A percentile compares a stretch with the other conserved stretches of the same genome.
Conservation (phyloP, 2,329 filamentous ascomycete species). For the Orbilia blumenaviensis region DNA sequence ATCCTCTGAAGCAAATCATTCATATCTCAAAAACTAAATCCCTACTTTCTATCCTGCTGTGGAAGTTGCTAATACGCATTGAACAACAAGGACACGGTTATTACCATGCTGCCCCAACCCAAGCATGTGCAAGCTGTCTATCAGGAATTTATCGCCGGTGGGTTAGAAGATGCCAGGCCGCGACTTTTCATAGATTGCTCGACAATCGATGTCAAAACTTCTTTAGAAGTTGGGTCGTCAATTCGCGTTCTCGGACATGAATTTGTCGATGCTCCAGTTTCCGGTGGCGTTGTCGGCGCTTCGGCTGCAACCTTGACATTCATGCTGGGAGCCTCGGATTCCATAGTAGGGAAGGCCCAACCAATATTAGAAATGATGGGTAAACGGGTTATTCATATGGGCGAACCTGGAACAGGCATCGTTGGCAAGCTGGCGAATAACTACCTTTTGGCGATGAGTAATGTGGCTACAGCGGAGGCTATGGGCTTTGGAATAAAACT, state of each 20-base stretch:
- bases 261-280: slow-evolving; percentile 97
- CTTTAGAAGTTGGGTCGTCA: slow-evolving; percentile 76
- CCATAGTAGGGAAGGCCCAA: slow-evolving; percentile 71
- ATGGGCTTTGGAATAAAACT: slow-evolving; percentile 72
- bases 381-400: slow-evolving; percentile 83
- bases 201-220: slow-evolving; percentile 91
- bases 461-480: slow-evolving; percentile 75
- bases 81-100: slow-evolving; percentile 75
- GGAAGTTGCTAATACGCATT: slow-evolving; percentile 45
- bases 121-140: slow-evolving; percentile 87
- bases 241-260: slow-evolving; percentile 74
- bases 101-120: slow-evolving; percentile 90
- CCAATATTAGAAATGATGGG: slow-evolving; percentile 83
- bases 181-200: slow-evolving; percentile 91
- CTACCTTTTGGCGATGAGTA: slow-evolving; percentile 92
- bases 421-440: slow-evolving; percentile 97
- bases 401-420: slow-evolving; percentile 82
- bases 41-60: slow-evolving; percentile 10
- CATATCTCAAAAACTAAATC: slow-evolving; percentile 1
- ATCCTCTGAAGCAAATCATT: slow-evolving; percentile 71
- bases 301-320: slow-evolving; percentile 88
- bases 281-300: slow-evolving; percentile 91
- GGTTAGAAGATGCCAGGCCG: slow-evolving; percentile 61
- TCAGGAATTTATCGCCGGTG: slow-evolving; percentile 66
- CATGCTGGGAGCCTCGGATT: slow-evolving; percentile 75